Conservation (phyloP, 148 eudicot genomes). For the Rhododendron molle region DNA sequence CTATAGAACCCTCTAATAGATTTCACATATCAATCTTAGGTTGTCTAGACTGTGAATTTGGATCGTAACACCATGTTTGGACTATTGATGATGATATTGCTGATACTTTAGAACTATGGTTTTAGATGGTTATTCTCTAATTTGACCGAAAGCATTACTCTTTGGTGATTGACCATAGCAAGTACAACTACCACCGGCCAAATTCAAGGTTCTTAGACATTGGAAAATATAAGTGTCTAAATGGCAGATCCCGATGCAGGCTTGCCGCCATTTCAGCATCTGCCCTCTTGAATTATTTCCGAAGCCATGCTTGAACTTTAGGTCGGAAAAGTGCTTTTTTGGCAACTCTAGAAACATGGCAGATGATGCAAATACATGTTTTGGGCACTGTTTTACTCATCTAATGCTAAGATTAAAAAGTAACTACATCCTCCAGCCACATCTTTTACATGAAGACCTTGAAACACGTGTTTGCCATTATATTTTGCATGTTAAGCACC, state of each 20-base stretch:
- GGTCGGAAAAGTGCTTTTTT: neutral
- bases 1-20: neutral
- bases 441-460: neutral
- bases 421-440: neutral
- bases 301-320: neutral
- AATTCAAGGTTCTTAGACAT: neutral
- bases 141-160: neutral
- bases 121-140: neutral
- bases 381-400: neutral
- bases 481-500: neutral
- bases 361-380: slow-evolving; percentile 1
- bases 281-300: neutral
- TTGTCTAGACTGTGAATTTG: neutral
- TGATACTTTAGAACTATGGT: neutral
- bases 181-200: neutral
- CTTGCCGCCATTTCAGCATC: neutral
- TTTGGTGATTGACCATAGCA: neutral
- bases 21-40: neutral
- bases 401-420: neutral
- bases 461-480: neutral
- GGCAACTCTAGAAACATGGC: neutral
- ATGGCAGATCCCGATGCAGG: neutral
- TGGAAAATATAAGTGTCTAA: neutral
- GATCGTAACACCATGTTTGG: neutral
- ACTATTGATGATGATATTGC: neutral